Base-by-base conservation (phyloP, 2,329 filamentous ascomycete species). In the Fusarium austroafricanum region DNA sequence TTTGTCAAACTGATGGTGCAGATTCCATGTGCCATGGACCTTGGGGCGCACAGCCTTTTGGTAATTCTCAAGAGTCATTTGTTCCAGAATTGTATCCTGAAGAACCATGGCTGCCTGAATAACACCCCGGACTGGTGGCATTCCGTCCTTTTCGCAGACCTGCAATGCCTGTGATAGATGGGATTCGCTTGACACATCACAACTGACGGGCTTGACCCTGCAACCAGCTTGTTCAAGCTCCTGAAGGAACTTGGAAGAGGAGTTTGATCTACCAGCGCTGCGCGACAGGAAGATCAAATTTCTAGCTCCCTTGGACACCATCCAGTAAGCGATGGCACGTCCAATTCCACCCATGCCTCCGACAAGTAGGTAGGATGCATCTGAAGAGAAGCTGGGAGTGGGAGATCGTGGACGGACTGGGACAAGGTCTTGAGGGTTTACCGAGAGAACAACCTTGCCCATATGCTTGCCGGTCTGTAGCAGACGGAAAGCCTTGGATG, bases 21-120 rank as follows among this genome's bases (percentile, higher is more conserved):
- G 31, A 10, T 47, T 54, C 40, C 42, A 54, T 8, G 29, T 29
- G 10, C 51, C 51, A 20, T 46, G 7, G 6, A 54, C 21, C 4
- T 47, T 54, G 5, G 51, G 31, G 10, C 10, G 10, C 2, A 54
- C 9, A 6, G 40, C 40, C 2, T 18, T 20, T 10, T 9, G 33
- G 10, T 18, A 54, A 9, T 21, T 31, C 4, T 47, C 31, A 15
- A 21, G 17, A 21, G 40, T 29, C 40, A 54, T 54, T 14, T 54
- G 31, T 12, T 54, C 42, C 3, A 54, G 26, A 15, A 54, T 28
- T 4, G 23, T 21, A 35, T 54, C 51, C 31, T 46, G 26, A 11
- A 54, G 51, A 10, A 47, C 42, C 31, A 47, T 54, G 11, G 51
- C 51, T 10, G 23, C 43, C 12, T 54, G 40, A 3, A 54, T 45